Percentiles rank a stretch among this genome's conserved stretches.
Evolutionary conservation across 805 yeast genomes (phyloP).

Genomic region (Candida peoriensis): DNA sequence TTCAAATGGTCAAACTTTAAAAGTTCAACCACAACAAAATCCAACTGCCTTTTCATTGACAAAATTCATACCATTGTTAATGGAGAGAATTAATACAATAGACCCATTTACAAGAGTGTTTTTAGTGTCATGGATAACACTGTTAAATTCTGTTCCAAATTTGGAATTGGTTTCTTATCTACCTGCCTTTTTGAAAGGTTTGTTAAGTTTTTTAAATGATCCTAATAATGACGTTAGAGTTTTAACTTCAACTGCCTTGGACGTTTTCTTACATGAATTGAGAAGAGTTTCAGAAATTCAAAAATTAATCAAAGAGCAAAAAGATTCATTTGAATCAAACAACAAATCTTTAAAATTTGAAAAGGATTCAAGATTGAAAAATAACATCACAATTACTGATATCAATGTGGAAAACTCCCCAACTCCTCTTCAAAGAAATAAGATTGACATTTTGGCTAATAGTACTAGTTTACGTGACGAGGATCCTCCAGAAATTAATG

Average conservation of each 20-base stretch:
- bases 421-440: too few species aligned
- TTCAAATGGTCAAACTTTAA: conserved; percentile 53
- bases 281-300: conserved; percentile 70
- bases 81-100: conserved; percentile 86
- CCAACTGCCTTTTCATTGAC: conserved; percentile 77
- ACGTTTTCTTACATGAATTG: conserved; percentile 73
- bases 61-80: conserved; percentile 83
- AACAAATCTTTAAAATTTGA: conserved; percentile 4
- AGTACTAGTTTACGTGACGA: background rate
- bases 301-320: conserved; percentile 37
- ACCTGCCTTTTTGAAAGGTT: conserved; percentile 84
- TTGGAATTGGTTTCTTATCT: conserved; percentile 80
- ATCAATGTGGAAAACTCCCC: conserved; percentile 21
- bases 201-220: conserved; percentile 74
- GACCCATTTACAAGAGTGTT: conserved; percentile 92
- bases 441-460: conserved; percentile 7
- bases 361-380: conserved; percentile 16
- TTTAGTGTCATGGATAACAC: conserved; percentile 86
- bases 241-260: conserved; percentile 75
- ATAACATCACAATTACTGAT: conserved; percentile 15
- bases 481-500: background rate
- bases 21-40: conserved; percentile 54
- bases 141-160: conserved; percentile 91
- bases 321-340: conserved; percentile 8
- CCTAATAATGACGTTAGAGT: conserved; percentile 83